These are phyloP conservation scores for Candida maltosa DNA, from an alignment of 805 yeast genomes.

Conservation along the genomic window DNA sequence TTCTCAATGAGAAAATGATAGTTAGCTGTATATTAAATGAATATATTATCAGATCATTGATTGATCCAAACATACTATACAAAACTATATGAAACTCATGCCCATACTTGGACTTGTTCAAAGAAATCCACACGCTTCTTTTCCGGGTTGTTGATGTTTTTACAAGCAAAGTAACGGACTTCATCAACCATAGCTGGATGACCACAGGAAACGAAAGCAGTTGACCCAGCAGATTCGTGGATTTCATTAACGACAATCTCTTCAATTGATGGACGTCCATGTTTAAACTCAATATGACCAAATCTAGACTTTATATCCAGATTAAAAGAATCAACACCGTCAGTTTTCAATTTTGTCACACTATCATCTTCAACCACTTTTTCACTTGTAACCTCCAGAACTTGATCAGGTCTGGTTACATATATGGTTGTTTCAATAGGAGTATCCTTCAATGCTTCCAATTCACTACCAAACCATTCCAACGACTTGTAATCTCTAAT, in stretches of 20 bases:
- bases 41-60: too few species aligned
- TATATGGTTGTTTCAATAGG: conserved; percentile 25
- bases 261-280: conserved; percentile 48
- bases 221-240: conserved; percentile 38
- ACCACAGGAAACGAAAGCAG: conserved; percentile 63
- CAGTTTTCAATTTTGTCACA: conserved; percentile 3
- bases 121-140: conserved; percentile 57
- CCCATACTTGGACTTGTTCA: conserved; percentile 75
- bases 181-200: conserved; percentile 59
- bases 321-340: conserved; percentile 9
- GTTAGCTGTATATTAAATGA: too few species aligned
- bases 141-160: conserved; percentile 30
- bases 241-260: conserved; percentile 35
- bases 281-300: conserved; percentile 33
- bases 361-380: conserved; percentile 1
- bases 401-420: conserved; percentile 22
- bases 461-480: conserved; percentile 45
- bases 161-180: conserved; percentile 46
- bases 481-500: conserved; percentile 51
- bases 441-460: conserved; percentile 18
- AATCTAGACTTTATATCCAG: conserved; percentile 14
- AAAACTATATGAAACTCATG: too few species aligned
- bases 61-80: too few species aligned
- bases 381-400: too few species aligned
- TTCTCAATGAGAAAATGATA: too few species aligned